Evolutionary conservation across 2,329 filamentous ascomycete species (phyloP), one percentile per base, ranked within the genome.

Genomic region (Fusarium chaquense): DNA sequence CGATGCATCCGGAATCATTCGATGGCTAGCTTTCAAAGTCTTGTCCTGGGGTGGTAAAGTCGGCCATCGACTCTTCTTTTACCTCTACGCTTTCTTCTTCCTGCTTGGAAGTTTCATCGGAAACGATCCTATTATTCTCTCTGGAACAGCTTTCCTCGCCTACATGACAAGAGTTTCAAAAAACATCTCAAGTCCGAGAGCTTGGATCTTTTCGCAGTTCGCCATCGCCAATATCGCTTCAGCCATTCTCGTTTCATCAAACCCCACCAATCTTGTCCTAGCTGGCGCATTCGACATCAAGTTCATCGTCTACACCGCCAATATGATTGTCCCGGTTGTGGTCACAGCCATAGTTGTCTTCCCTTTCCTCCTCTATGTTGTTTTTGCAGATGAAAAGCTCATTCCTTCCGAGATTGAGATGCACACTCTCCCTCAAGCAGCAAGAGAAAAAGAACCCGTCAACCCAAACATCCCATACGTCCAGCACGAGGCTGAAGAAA

Each of bases 111-210:
- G 81, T 73, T 90, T 91, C 71, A 90, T 93, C 51, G 91, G 91
- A 10, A 93, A 93, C 62, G 91, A 93, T 69, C 91, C 91, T 0
- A 90, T 93, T 67, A 92, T 93, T 55, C 79, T 93, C 0, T 92
- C 90, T 0, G 91, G 91, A 2, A 93, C 91, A 0, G 87, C 91
- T 1, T 93, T 93, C 58, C 83, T 93, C 15, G 89, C 91, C 4
- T 93, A 93, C 77, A 92, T 93, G 90, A 93, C 90, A 1, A 83
- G 90, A 9, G 90, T 92, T 0, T 92, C 90, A 0, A 89, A 86
- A 78, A 93, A 93, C 69, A 93, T 93, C 61, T 80, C 85, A 13
- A 87, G 91, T 59, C 90, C 91, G 1, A 82, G 88, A 72, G 91
- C 91, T 0, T 93, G 91, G 91, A 92, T 93, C 24, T 86, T 89